These are phyloP conservation scores for Talaromyces sp. DNA, from an alignment of 2,329 filamentous ascomycete genomes.

Conservation along the genomic window DNA sequence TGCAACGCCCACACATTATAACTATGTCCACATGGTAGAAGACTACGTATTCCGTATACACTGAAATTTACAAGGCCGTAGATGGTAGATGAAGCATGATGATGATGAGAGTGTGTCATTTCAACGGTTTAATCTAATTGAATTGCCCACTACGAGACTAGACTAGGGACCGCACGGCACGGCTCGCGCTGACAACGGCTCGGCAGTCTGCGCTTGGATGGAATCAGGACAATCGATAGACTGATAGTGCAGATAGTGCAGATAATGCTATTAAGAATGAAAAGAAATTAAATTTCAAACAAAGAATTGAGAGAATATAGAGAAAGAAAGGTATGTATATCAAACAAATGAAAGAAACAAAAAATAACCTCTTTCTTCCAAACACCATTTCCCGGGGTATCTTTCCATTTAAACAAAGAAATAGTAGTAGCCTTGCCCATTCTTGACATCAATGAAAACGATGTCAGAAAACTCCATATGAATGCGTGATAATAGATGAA, in stretches of 20 bases:
- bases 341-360: not conserved
- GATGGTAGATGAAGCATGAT: not conserved
- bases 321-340: not conserved
- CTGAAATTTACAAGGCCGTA: no score
- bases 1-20: not conserved
- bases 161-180: not conserved
- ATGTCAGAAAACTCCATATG: constrained; percentile 14
- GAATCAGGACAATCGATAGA: not conserved
- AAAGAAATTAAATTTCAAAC: not conserved
- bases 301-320: not conserved
- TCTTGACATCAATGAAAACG: constrained; percentile 3
- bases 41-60: no score
- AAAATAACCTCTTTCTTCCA: constrained; percentile 48
- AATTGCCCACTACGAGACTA: not conserved
- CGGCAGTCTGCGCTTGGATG: not conserved
- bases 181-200: not conserved
- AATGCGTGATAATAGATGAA: constrained; percentile 6
- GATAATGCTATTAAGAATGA: not conserved
- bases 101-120: not conserved
- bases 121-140: constrained; percentile 1
- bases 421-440: constrained; percentile 9
- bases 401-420: constrained; percentile 61
- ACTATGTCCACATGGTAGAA: not conserved
- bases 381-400: constrained; percentile 56
- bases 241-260: not conserved